These are phyloP conservation scores for Solanum lycopersicoides DNA, from an alignment of 257 asterid genomes.

Conservation along the genomic window DNA sequence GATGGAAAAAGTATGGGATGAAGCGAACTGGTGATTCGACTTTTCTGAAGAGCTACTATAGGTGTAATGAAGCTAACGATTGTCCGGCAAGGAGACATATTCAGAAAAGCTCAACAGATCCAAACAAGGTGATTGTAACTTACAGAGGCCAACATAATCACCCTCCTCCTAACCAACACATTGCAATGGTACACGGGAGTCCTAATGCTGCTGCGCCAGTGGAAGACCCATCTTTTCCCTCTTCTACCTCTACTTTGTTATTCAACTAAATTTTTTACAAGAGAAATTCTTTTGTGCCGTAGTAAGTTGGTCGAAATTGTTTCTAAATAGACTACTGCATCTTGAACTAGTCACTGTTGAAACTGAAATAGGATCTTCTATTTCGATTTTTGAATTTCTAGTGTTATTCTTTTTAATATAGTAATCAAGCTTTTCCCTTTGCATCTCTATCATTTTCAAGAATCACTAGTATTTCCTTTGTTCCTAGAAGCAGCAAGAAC, in stretches of 20 bases:
- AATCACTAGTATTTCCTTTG: neutral
- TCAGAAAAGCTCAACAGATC: neutral
- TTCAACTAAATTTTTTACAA: neutral
- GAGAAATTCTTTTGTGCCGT: neutral
- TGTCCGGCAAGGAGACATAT: constrained; percentile 6
- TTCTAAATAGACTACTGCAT: neutral
- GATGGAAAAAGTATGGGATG: constrained; percentile 4
- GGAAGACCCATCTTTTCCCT: neutral
- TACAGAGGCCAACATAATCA: constrained; percentile 1
- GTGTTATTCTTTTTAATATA: neutral
- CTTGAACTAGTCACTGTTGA: neutral
- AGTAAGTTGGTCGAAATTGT: neutral
- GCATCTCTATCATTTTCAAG: neutral
- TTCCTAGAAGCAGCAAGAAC: neutral
- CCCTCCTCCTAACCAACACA: neutral
- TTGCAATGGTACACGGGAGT: neutral
- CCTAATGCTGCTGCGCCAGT: neutral
- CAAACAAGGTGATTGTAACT: neutral
- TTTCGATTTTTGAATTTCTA: neutral
- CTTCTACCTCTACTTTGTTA: neutral
- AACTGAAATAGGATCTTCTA: neutral
- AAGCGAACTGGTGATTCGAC: neutral
- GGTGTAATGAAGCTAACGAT: neutral
- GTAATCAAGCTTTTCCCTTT: neutral
- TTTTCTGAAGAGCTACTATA: neutral